phyloP scores from a whole-genome alignment of 257 asterid genomes.

The Petrea volubilis region DNA sequence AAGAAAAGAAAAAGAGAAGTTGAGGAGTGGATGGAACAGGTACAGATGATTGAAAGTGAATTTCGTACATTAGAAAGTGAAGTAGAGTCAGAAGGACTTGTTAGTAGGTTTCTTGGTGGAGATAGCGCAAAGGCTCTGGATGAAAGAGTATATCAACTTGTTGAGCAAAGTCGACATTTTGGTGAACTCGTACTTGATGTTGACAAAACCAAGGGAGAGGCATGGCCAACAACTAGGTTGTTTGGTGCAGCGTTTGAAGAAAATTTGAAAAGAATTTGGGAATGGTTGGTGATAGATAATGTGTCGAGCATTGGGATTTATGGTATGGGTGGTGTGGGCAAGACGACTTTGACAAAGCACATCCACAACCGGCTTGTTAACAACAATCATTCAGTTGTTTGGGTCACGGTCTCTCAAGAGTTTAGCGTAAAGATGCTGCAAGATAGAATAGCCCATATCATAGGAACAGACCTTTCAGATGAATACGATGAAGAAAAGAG shows the following conservation, averaged over 20 bases:
- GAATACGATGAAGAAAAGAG: constrained; percentile 19
- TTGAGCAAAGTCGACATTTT: background rate
- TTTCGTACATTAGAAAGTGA: background rate
- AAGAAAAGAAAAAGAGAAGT: constrained; percentile 1
- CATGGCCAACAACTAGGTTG: background rate
- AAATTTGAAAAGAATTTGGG: too few relatives aligned
- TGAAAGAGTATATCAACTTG: background rate
- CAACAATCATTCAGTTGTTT: too few relatives aligned
- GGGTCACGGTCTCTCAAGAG: constrained; percentile 17
- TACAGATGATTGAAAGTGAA: background rate
- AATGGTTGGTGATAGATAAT: too few relatives aligned
- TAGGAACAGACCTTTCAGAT: background rate
- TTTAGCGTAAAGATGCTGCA: too few relatives aligned
- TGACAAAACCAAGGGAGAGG: background rate
- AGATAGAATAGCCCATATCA: background rate
- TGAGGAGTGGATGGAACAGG: background rate
- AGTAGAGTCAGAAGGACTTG: background rate
- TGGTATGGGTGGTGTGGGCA: too few relatives aligned
- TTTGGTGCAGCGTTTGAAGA: too few relatives aligned
- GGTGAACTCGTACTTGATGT: background rate
- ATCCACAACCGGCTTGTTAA: too few relatives aligned
- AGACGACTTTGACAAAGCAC: too few relatives aligned
- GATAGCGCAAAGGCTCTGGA: background rate
- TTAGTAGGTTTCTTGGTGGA: background rate
- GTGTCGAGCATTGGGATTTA: too few relatives aligned